Evolutionary conservation across 305 asterid species (phyloP).

Genomic region (Fraxinus paxiana): DNA sequence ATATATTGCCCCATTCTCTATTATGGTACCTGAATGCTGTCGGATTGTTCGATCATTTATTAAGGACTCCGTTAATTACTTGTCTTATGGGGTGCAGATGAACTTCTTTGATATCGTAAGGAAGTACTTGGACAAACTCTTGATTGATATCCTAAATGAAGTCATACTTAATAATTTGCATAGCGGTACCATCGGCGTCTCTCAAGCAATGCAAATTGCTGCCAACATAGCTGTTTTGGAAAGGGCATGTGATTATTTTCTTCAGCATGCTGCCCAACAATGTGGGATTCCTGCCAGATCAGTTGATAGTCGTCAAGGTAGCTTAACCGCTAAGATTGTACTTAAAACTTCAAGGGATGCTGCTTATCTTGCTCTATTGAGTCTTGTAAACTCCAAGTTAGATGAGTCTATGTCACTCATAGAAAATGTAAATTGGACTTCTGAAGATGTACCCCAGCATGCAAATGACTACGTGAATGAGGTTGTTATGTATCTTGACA

Average conservation of each 20-base stretch:
- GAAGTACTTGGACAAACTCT: conserved; percentile 44
- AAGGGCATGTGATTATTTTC: conserved; percentile 51
- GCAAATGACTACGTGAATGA: conserved; percentile 38
- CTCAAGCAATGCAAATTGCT: conserved; percentile 56
- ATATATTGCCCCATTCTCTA: conserved; percentile 84
- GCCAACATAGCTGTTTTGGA: conserved; percentile 46
- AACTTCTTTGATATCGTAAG: conserved; percentile 46
- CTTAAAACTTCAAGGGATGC: conserved; percentile 53
- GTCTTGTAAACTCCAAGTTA: conserved; percentile 38
- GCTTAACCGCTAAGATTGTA: conserved; percentile 46
- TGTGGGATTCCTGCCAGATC: conserved; percentile 48
- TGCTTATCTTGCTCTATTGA: conserved; percentile 45
- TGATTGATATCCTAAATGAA: conserved; percentile 47
- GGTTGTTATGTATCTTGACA: conserved; percentile 43
- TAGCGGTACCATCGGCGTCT: conserved; percentile 36
- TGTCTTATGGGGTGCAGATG: conserved; percentile 72
- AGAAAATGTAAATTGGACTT: conserved; percentile 42
- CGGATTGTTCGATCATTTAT: conserved; percentile 73
- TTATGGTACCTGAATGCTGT: conserved; percentile 90
- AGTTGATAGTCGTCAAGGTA: conserved; percentile 46
- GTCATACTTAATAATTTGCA: conserved; percentile 37
- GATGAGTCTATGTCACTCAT: conserved; percentile 39
- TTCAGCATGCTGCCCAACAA: conserved; percentile 54
- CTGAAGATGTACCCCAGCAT: conserved; percentile 39
- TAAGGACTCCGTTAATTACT: conserved; percentile 76